Conservation (phyloP, 805 yeast species). For the Blastobotrys chiropterorum region DNA sequence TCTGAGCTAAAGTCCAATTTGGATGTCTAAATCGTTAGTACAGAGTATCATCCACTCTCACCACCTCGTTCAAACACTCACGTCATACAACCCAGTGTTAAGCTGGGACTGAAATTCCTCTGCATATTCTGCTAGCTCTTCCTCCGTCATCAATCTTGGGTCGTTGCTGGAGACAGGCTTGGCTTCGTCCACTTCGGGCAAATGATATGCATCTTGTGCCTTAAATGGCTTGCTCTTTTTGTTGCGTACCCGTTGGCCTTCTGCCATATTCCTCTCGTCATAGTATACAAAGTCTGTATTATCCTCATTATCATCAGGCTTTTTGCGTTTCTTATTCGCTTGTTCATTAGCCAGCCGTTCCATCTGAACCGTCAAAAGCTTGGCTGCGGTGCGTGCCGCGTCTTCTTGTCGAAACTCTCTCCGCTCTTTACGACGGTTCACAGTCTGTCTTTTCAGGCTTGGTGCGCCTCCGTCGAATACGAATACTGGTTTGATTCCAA, state of each 20-base stretch:
- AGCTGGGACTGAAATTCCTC: constrained; percentile 53
- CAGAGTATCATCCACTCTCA: not conserved
- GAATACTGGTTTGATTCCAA: constrained; percentile 83
- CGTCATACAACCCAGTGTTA: constrained; percentile 33
- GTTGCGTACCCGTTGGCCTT: not conserved
- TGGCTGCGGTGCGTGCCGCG: constrained; percentile 70
- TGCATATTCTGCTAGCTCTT: constrained; percentile 59
- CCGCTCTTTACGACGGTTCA: constrained; percentile 62
- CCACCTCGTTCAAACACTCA: constrained; percentile 1
- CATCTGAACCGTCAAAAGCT: constrained; percentile 70
- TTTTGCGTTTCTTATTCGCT: not conserved
- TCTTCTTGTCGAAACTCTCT: constrained; percentile 68
- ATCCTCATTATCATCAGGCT: not conserved
- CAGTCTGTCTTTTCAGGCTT: constrained; percentile 68
- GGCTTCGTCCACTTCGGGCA: constrained; percentile 64
- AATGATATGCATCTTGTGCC: constrained; percentile 74
- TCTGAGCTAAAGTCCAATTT: constrained; percentile 76
- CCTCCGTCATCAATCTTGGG: constrained; percentile 65
- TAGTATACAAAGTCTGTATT: constrained; percentile 28
- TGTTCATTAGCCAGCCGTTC: constrained; percentile 45
- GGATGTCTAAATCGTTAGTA: constrained; percentile 17
- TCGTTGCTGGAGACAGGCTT: constrained; percentile 45
- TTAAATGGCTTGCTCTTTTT: constrained; percentile 32
- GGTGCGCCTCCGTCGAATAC: constrained; percentile 97
- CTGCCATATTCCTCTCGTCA: constrained; percentile 32